Base-by-base conservation (phyloP, 306 rosid species). In the Lotus japonicus region DNA sequence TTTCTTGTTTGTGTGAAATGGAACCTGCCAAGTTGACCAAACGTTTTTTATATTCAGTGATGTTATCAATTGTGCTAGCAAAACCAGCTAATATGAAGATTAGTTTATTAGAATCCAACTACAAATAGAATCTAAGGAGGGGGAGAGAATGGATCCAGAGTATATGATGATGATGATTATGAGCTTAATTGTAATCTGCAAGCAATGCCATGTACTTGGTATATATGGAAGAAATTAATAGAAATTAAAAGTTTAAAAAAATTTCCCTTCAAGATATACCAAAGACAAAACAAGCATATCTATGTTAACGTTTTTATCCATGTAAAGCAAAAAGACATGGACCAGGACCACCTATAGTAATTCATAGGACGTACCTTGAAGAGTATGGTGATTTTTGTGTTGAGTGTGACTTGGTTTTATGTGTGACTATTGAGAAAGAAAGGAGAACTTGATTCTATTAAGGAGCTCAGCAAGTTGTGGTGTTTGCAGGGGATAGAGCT, bases 11-110 rank as follows among this genome's bases (percentile, higher is more conserved):
- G 1, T 21, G 15, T 41, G 7, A 69, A n/a, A 7, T 11, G 5
- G 10, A 49, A 14, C 77, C 91, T 78, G 86, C 71, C 75, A 64
- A 60, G 82, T 79, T 73, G 63, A 71, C 77, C 79, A 53, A 31
- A 31, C 69, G 9, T 38, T 63, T 35, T 63, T 44, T 8, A n/a
- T 61, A 36, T 68, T 1, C 7, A n/a, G 13, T 35, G 14, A 1
- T 72, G 60, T 42, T 11, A 57, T 46, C 21, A 36, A 39, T 48
- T 36, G 54, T 62, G 56, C 58, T 56, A 66, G 7, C 78, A 61
- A 16, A 55, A 74, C 46, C 80, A 80, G 84, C 80, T 80, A 72
- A 80, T 74, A 61, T 5, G n/a, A 0, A 0, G 52, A 63, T 62
- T 79, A 21, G 41, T 71, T 23, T 23, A n/a, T 70, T 39, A 1